Percentiles rank a stretch among this genome's conserved stretches.
These are phyloP conservation scores for Diaporthe nobilis DNA, from an alignment of 2,329 filamentous ascomycete genomes.

Conservation along the genomic window DNA sequence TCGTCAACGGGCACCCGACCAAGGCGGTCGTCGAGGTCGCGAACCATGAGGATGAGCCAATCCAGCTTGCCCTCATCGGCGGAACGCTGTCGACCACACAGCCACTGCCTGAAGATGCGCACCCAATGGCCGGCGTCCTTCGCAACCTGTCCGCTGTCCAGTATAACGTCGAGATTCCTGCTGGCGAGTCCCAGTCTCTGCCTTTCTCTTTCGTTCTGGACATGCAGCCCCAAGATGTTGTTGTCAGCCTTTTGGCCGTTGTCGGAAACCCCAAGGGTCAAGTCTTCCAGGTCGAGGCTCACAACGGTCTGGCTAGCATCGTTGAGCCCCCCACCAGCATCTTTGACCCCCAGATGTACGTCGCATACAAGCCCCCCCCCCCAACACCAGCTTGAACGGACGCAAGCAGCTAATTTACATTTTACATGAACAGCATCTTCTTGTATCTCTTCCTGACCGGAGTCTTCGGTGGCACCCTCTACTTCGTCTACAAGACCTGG, in stretches of 20 bases:
- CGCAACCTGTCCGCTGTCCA: constrained; percentile 87
- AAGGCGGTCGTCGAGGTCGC: constrained; percentile 84
- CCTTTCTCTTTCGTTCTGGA: constrained; percentile 91
- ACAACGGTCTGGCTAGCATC: constrained; percentile 86
- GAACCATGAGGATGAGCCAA: constrained; percentile 84
- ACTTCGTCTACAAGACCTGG: constrained; percentile 99
- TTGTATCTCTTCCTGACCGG: constrained; percentile 91
- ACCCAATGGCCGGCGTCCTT: constrained; percentile 70
- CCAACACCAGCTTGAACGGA: not conserved
- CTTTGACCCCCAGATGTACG: constrained; percentile 96
- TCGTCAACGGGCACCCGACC: constrained; percentile 92
- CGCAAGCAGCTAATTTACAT: not conserved
- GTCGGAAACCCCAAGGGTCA: constrained; percentile 76
- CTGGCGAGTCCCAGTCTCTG: constrained; percentile 81
- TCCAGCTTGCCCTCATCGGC: constrained; percentile 82
- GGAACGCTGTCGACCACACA: constrained; percentile 77
- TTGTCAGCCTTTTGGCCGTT: constrained; percentile 82
- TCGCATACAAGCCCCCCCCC: constrained; percentile 37
- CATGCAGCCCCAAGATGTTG: constrained; percentile 92
- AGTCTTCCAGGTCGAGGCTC: constrained; percentile 83
- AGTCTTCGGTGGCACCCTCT: constrained; percentile 83
- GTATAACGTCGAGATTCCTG: constrained; percentile 81
- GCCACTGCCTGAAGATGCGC: constrained; percentile 63
- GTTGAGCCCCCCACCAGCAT: constrained; percentile 93
- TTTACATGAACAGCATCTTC: constrained; percentile 79